phyloP scores from a whole-genome alignment of 345 rosid species.

The Lepidium sativum region DNA sequence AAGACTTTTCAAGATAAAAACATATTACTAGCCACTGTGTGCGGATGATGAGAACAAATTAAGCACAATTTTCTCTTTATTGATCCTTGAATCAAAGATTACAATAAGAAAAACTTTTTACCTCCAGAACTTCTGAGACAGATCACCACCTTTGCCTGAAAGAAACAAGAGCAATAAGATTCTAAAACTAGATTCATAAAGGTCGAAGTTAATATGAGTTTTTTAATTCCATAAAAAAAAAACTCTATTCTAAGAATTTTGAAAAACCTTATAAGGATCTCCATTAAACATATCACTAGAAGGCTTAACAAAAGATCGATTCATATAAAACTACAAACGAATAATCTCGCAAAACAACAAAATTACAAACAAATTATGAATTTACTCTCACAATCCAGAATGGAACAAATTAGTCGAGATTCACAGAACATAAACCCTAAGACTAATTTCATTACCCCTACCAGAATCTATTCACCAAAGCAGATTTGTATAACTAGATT shows the following conservation, averaged over 20 bases:
- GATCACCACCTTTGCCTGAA: slow-evolving; percentile 86
- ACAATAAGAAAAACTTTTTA: slow-evolving; percentile 21
- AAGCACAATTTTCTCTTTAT: not conserved
- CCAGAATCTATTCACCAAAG: not conserved
- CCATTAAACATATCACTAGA: not conserved
- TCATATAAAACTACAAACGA: not conserved
- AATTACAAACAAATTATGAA: not conserved
- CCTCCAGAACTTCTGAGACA: slow-evolving; percentile 92
- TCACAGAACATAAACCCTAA: slow-evolving; percentile 2
- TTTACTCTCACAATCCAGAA: not conserved
- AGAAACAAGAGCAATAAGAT: not conserved
- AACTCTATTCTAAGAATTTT: not conserved
- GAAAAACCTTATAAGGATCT: not conserved
- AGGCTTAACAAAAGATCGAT: not conserved
- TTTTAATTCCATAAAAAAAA: not conserved
- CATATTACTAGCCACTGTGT: not conserved
- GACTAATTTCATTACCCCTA: not conserved
- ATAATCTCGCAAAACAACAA: not conserved
- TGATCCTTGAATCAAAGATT: not conserved
- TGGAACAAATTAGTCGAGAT: not conserved
- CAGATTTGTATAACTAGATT: slow-evolving; percentile 10
- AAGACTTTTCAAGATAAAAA: not conserved
- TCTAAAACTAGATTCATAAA: not conserved
- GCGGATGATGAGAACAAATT: not conserved
- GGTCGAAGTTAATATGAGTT: not conserved